These are phyloP conservation scores for Silene conica DNA, from an alignment of 148 eudicot genomes.

Conservation along the genomic window DNA sequence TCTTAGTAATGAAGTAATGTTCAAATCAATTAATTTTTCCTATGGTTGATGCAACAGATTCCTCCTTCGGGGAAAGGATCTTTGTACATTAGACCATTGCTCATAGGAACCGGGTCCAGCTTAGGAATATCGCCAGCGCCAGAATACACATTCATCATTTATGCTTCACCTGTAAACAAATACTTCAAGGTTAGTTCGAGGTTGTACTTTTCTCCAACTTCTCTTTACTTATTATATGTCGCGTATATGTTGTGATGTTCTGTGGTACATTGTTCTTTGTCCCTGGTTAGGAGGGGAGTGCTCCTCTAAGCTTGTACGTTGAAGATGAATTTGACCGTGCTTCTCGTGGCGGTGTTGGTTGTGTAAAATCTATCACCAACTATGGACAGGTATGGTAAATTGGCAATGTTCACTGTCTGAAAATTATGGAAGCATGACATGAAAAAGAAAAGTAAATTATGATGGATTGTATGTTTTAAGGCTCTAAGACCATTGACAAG, in stretches of 20 bases:
- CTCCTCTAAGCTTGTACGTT: slow-evolving; percentile 60
- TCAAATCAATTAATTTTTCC: background rate
- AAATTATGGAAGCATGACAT: background rate
- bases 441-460: background rate
- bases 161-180: slow-evolving; percentile 79
- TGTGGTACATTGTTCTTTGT: background rate
- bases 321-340: slow-evolving; percentile 74
- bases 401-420: background rate
- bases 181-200: slow-evolving; percentile 54
- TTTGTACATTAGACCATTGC: slow-evolving; percentile 75
- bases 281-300: slow-evolving; percentile 53
- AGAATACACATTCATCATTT: slow-evolving; percentile 72
- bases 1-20: background rate
- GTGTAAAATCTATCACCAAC: slow-evolving; percentile 72
- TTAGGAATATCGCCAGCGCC: slow-evolving; percentile 72
- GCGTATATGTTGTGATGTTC: background rate
- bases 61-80: slow-evolving; percentile 88
- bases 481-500: slow-evolving; percentile 48
- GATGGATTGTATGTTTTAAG: slow-evolving; percentile 23
- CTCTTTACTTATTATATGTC: background rate
- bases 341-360: slow-evolving; percentile 78
- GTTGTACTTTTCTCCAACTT: background rate
- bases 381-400: slow-evolving; percentile 58
- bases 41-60: slow-evolving; percentile 41
- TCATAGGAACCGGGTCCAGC: slow-evolving; percentile 70